A percentile compares a stretch with the other conserved stretches of the same genome.
Conservation (phyloP, 2,329 filamentous ascomycete species). For the Pyrenophora graminea region DNA sequence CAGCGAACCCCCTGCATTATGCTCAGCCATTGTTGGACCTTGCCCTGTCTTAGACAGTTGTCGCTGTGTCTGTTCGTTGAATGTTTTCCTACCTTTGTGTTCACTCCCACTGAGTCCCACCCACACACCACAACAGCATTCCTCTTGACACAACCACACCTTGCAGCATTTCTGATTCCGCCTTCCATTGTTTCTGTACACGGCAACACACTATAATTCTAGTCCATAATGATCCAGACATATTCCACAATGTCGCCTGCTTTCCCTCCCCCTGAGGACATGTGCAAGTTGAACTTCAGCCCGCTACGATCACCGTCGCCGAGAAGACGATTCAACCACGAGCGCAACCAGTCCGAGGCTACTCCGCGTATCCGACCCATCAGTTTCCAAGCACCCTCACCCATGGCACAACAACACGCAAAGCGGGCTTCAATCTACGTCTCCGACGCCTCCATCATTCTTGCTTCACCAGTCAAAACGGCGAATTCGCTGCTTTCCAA, state of each 20-base stretch:
- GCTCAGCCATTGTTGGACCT: constrained; percentile 5
- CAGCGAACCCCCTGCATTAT: constrained; percentile 26
- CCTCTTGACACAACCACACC: constrained; percentile 5
- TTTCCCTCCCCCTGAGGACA: constrained; percentile 20
- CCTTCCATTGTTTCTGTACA: constrained; percentile 14
- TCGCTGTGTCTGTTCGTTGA: constrained; percentile 8
- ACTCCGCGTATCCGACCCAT: constrained; percentile 26
- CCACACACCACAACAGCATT: constrained; percentile 15
- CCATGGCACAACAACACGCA: constrained; percentile 24
- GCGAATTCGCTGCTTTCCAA: constrained; percentile 18
- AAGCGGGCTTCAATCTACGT: constrained; percentile 35
- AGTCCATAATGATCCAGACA: constrained; percentile 24
- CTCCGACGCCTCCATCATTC: constrained; percentile 30
- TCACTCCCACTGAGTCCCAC: neutral
- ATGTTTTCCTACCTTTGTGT: constrained; percentile 17
- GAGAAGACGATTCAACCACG: constrained; percentile 24
- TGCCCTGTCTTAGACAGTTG: constrained; percentile 21
- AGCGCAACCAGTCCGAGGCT: constrained; percentile 30
- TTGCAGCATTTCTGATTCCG: constrained; percentile 3
- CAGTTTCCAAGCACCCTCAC: constrained; percentile 15
- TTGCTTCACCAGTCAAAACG: constrained; percentile 22
- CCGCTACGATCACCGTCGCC: constrained; percentile 19
- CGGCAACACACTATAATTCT: constrained; percentile 2
- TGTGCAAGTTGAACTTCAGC: constrained; percentile 26
- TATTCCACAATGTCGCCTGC: constrained; percentile 18